A percentile compares a stretch with the other conserved stretches of the same genome.
These are phyloP conservation scores for Geoglossum cookeanum DNA, from an alignment of 2,329 filamentous ascomycete species.

Conservation along the genomic window DNA sequence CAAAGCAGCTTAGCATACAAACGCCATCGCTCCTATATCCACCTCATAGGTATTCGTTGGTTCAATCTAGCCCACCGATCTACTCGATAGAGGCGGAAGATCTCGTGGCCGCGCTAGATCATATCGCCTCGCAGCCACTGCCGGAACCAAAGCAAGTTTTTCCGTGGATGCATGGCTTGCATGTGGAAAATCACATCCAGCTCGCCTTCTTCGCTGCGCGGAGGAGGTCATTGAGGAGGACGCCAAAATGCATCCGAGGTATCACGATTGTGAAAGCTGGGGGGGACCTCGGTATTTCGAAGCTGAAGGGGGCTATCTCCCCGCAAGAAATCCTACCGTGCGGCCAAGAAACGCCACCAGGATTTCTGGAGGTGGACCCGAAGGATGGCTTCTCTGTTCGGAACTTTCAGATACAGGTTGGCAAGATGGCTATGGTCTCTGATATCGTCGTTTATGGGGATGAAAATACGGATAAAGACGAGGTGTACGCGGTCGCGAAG, in stretches of 20 bases:
- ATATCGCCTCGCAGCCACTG: conserved; percentile 58
- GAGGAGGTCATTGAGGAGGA: conserved; percentile 47
- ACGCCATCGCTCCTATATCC: conserved; percentile 58
- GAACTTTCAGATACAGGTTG: conserved; percentile 91
- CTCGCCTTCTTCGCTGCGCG: conserved; percentile 73
- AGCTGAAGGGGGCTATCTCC: conserved; percentile 71
- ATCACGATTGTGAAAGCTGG: conserved; percentile 80
- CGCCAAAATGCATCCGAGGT: conserved; percentile 58
- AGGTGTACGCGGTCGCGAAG: conserved; percentile 44
- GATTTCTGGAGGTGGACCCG: conserved; percentile 72
- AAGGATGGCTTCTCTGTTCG: conserved; percentile 82
- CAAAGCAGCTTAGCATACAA: conserved; percentile 34
- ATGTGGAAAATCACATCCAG: conserved; percentile 75
- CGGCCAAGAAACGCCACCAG: conserved; percentile 26
- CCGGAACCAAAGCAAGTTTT: conserved; percentile 77
- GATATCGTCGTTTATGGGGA: conserved; percentile 89
- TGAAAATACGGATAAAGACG: conserved; percentile 38
- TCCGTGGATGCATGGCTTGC: conserved; percentile 88
- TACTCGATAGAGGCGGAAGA: conserved; percentile 54
- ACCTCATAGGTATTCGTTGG: conserved; percentile 41
- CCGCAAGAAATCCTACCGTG: conserved; percentile 58
- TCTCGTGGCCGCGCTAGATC: conserved; percentile 55
- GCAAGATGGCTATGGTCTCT: conserved; percentile 70
- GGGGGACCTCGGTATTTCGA: conserved; percentile 52
- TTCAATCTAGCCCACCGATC: conserved; percentile 37